Base-by-base conservation (phyloP, 306 rosid species). In the Carpinus fangiana region DNA sequence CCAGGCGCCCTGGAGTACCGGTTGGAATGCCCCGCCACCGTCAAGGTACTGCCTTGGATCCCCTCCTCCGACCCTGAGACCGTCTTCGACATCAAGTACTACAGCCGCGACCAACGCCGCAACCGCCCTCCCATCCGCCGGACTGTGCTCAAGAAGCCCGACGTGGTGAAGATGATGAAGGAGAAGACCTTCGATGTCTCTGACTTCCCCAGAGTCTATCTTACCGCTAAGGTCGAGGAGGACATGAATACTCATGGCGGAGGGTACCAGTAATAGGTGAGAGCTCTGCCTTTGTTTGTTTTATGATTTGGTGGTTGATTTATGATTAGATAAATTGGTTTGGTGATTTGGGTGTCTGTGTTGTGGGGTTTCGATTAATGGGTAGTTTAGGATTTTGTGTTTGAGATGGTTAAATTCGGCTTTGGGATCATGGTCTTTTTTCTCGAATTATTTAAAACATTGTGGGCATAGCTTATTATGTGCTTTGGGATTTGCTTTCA, bases 41-140 rank as follows among this genome's bases (percentile, higher is more conserved):
- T 31, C 5, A 87, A 84, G 76, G 80, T 85, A 70, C 50, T 78
- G 50, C 80, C 97, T 12, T 53, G 52, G 47, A 23, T 96, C 16
- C 99, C 99, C 60, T 31, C 72, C 77, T 90, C 99, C 77, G 56
- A 87, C 73, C 99, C 99, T 8, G 96, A 96, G 78, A 85, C 89
- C 60, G 99, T 93, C 1, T 96, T 72, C 84, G 98, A 96, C 72
- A 93, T 96, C 81, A 96, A 96, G 78, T 96, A 96, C 84, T 86
- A 69, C 81, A 16, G 81, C 11, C 90, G 99, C 36, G 99, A 95
- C 72, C 99, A 91, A 87, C 91, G 98, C 46, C 99, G 99, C 41
- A 93, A 96, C 86, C 99, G 97, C 14, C 98, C 97, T 54, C 98
- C 98, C 13, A 88, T 87, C 28, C 78, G 82, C 16, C 97, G 94